A percentile compares a stretch with the other conserved stretches of the same genome.
These are phyloP conservation scores for Rubroboletus pulcherrimus DNA, from an alignment of 768 basidiomycete species.

Conservation along the genomic window DNA sequence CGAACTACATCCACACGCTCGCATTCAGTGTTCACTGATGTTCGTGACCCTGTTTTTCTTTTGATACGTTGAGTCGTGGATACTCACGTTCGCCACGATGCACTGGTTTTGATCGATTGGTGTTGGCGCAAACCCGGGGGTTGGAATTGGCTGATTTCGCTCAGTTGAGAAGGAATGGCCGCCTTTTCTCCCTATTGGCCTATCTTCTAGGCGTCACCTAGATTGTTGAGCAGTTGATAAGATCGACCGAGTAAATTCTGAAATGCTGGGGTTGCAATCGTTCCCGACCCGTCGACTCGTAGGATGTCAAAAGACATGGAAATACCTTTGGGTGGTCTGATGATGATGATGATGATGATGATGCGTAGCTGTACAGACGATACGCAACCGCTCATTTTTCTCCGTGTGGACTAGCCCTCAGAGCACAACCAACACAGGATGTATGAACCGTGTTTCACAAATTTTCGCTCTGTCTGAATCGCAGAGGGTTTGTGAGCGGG, in stretches of 20 bases:
- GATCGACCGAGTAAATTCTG: background rate
- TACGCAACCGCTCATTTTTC: background rate
- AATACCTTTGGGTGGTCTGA: background rate
- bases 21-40: background rate
- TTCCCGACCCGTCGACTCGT: background rate
- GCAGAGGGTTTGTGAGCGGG: background rate
- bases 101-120: background rate
- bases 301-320: too few species aligned
- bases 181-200: background rate
- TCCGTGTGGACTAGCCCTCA: background rate
- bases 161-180: background rate
- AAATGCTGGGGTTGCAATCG: background rate
- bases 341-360: background rate
- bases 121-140: background rate
- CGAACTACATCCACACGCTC: background rate
- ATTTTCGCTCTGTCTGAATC: background rate
- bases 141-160: background rate
- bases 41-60: background rate
- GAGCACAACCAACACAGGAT: background rate
- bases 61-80: background rate
- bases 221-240: background rate
- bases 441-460: background rate
- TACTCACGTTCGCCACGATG: background rate
- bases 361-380: background rate
- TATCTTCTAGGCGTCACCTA: background rate